phyloP scores from a whole-genome alignment of 2,329 filamentous ascomycete species.

The Colletotrichum siamense region DNA sequence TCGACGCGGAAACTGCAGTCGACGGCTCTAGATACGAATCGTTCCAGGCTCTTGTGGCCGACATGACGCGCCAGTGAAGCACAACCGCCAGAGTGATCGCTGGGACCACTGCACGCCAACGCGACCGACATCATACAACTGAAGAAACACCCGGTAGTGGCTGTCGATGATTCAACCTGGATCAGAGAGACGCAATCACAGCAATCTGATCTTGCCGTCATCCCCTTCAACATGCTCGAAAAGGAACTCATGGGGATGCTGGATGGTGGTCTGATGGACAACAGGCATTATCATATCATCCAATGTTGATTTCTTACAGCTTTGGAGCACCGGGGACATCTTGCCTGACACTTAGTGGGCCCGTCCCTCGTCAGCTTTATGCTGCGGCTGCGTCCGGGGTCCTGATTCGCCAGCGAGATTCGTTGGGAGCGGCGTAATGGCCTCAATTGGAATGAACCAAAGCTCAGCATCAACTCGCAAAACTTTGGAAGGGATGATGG shows the following conservation, averaged over 20 bases:
- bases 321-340: conserved; percentile 15
- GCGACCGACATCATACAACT: neutral
- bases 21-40: neutral
- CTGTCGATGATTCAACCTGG: neutral
- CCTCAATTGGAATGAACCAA: conserved; percentile 7
- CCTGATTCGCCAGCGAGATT: conserved; percentile 5
- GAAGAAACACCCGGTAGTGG: neutral
- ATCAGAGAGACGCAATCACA: neutral
- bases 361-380: conserved; percentile 6
- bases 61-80: neutral
- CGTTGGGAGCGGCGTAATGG: conserved; percentile 7
- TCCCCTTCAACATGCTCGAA: neutral
- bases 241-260: neutral
- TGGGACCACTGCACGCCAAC: neutral
- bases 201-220: neutral
- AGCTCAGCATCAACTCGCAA: neutral
- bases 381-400: neutral
- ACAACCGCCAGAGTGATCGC: neutral
- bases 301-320: conserved; percentile 17
- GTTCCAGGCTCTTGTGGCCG: neutral
- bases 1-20: neutral
- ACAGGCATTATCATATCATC: conserved; percentile 19
- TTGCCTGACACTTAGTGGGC: conserved; percentile 13
- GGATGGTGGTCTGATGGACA: conserved; percentile 6
- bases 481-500: neutral